A percentile compares a stretch with the other conserved stretches of the same genome.
Evolutionary conservation across 2,329 filamentous ascomycete species (phyloP).

Genomic region (Didymella pinodella): DNA sequence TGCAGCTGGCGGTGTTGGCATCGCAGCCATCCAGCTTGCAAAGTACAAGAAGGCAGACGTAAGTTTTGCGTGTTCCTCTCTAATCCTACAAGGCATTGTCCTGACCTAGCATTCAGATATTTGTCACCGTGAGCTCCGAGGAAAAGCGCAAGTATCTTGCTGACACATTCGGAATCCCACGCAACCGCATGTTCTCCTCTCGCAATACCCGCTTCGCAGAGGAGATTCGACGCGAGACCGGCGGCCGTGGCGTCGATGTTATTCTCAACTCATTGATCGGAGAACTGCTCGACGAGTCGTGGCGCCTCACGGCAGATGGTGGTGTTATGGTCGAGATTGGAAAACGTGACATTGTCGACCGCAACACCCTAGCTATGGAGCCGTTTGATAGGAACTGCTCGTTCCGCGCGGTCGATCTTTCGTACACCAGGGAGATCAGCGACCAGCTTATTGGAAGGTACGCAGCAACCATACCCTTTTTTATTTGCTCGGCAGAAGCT

Average conservation of each 20-base stretch:
- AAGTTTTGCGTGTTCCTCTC: too few species aligned
- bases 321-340: slow-evolving; percentile 34
- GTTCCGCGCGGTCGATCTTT: background rate
- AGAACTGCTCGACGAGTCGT: slow-evolving; percentile 48
- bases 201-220: slow-evolving; percentile 34
- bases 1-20: slow-evolving; percentile 29
- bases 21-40: slow-evolving; percentile 20
- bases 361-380: slow-evolving; percentile 9
- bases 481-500: too few species aligned
- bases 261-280: slow-evolving; percentile 43
- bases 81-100: too few species aligned
- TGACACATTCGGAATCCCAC: slow-evolving; percentile 26
- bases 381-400: slow-evolving; percentile 5
- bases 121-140: slow-evolving; percentile 25
- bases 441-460: too few species aligned
- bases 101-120: slow-evolving; percentile 21
- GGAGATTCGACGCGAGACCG: slow-evolving; percentile 33
- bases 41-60: background rate
- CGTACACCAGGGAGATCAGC: too few species aligned
- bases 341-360: slow-evolving; percentile 29
- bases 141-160: slow-evolving; percentile 31
- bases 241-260: slow-evolving; percentile 46
- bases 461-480: too few species aligned
- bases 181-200: slow-evolving; percentile 43
- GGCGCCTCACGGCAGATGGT: slow-evolving; percentile 53